Conservation (phyloP, 495 filamentous ascomycete species). For the Pyrenula massariospora region DNA sequence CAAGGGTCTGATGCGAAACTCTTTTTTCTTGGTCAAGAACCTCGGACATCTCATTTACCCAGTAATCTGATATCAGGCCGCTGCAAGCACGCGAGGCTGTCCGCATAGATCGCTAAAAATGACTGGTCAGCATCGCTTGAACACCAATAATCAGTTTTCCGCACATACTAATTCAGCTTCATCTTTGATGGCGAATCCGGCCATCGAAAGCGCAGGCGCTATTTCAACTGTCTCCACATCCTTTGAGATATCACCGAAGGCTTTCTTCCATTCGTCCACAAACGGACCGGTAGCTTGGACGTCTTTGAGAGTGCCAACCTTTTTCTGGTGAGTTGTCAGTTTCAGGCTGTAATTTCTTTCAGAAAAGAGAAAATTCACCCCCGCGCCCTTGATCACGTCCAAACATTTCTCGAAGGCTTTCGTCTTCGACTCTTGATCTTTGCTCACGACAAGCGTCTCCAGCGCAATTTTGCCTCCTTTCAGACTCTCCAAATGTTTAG, state of each 20-base stretch:
- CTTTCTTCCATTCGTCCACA: constrained; percentile 88
- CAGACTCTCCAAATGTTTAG: constrained; percentile 83
- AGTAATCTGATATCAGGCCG: constrained; percentile 84
- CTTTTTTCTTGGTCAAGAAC: constrained; percentile 93
- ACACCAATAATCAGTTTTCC: neutral
- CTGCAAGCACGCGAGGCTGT: constrained; percentile 88
- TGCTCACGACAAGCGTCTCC: constrained; percentile 79
- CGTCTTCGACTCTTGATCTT: constrained; percentile 78
- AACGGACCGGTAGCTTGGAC: constrained; percentile 80
- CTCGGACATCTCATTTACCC: constrained; percentile 93
- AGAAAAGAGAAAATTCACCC: constrained; percentile 41
- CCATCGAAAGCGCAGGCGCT: constrained; percentile 62
- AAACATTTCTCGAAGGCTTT: constrained; percentile 74
- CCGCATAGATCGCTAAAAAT: constrained; percentile 63
- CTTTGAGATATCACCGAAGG: constrained; percentile 60
- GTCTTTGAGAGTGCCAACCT: constrained; percentile 75
- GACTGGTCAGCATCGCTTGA: constrained; percentile 1
- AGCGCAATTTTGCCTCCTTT: constrained; percentile 85
- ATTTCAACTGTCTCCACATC: constrained; percentile 88
- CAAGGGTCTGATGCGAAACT: constrained; percentile 75
- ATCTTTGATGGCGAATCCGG: constrained; percentile 89
- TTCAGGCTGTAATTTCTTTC: constrained; percentile 11
- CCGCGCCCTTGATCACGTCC: constrained; percentile 75
- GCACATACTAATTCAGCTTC: constrained; percentile 69
- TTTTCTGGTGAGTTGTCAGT: constrained; percentile 47